phyloP scores from a whole-genome alignment of 139 green algal genomes.

The Astrephomene gubernaculifera region DNA sequence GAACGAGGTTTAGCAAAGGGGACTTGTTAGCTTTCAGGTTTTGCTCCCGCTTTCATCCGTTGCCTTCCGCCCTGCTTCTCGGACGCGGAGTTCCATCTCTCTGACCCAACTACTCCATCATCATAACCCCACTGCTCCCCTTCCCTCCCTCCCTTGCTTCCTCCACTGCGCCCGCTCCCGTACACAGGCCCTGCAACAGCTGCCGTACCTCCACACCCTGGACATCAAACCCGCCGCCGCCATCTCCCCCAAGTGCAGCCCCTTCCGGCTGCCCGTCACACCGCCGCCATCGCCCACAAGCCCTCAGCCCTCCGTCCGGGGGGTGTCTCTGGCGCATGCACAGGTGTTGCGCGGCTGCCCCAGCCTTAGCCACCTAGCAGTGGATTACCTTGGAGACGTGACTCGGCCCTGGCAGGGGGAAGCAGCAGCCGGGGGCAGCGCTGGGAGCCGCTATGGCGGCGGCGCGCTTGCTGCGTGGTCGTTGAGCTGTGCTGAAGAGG shows the following conservation, averaged over 20 bases:
- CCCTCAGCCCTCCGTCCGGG: not conserved
- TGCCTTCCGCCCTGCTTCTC: not conserved
- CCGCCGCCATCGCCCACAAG: not conserved
- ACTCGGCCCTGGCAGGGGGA: not conserved
- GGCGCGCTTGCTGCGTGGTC: not conserved
- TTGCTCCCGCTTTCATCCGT: not conserved
- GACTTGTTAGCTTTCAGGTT: not conserved
- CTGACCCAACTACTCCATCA: not conserved
- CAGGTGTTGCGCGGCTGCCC: not conserved
- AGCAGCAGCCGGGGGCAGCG: not conserved
- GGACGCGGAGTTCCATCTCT: not conserved
- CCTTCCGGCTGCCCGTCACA: not conserved
- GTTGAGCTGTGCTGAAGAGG: not conserved
- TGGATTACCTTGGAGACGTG: not conserved
- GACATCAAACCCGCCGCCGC: not conserved
- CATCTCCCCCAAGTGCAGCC: not conserved
- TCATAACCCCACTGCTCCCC: not conserved
- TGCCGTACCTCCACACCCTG: not conserved
- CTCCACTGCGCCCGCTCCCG: not conserved
- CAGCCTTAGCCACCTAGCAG: not conserved
- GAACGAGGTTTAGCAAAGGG: not conserved
- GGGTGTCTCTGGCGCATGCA: not conserved
- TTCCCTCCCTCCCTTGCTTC: not conserved
- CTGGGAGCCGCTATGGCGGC: too few species aligned
- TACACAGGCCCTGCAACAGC: conserved; percentile 8